Conservation (phyloP, 345 rosid genomes). For the Eucalyptus caleyi region DNA sequence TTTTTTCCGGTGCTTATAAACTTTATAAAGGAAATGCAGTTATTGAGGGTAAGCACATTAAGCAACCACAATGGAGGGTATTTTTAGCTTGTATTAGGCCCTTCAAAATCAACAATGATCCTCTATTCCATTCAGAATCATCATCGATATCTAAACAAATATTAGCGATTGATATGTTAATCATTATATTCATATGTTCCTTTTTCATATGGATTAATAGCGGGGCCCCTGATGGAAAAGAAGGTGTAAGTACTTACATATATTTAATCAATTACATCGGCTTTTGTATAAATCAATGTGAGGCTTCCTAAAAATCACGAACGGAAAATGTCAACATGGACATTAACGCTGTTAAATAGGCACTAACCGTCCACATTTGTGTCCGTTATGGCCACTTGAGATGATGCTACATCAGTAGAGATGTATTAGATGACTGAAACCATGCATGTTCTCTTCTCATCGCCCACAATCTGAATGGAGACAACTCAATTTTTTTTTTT, state of each 20-base stretch:
- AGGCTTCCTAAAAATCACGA: background rate
- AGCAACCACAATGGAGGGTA: background rate
- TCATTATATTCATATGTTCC: background rate
- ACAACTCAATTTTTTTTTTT: background rate
- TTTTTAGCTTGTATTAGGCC: background rate
- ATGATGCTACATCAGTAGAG: background rate
- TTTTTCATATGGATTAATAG: background rate
- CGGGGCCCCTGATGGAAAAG: background rate
- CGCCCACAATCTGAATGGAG: background rate
- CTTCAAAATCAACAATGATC: background rate
- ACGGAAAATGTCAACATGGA: background rate
- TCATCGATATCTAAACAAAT: background rate
- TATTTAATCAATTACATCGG: background rate
- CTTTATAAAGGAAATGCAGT: background rate
- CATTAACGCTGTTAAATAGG: background rate
- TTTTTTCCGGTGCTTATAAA: background rate
- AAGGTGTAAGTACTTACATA: background rate
- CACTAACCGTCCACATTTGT: background rate
- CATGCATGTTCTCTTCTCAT: background rate
- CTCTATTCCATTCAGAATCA: too few species aligned
- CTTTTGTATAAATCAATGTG: background rate
- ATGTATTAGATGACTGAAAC: background rate
- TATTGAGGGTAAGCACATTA: background rate
- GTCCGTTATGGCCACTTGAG: background rate
- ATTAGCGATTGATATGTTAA: background rate